These are phyloP conservation scores for Tetrahymena thermophila DNA, from an alignment of 73 alveolate genomes.

Conservation along the genomic window DNA sequence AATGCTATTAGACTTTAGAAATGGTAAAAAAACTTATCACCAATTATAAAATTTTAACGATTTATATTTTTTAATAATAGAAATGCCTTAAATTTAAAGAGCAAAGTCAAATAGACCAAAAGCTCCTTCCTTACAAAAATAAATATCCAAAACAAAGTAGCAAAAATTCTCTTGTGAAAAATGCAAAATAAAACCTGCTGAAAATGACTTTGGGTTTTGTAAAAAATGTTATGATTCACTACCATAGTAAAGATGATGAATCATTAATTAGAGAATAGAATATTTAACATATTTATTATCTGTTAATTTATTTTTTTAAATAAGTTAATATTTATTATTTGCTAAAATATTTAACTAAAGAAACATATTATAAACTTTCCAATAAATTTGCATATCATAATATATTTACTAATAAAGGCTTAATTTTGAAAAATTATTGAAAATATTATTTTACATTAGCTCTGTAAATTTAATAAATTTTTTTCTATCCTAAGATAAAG, in stretches of 20 bases:
- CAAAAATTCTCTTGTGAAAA: not conserved
- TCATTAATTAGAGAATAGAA: not conserved
- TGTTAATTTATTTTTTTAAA: too few species aligned
- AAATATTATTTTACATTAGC: too few species aligned
- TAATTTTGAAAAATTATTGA: too few species aligned
- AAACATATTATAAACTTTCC: too few species aligned
- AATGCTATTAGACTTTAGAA: not conserved
- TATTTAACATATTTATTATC: too few species aligned
- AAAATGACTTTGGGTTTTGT: not conserved
- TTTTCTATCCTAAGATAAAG: too few species aligned
- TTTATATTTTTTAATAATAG: not conserved
- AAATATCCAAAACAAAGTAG: not conserved
- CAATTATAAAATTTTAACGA: too few species aligned
- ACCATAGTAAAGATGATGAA: not conserved
- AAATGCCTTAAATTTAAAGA: not conserved
- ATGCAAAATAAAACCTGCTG: not conserved
- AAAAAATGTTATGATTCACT: not conserved
- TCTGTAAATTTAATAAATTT: too few species aligned
- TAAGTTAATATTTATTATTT: too few species aligned
- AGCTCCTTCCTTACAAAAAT: not conserved
- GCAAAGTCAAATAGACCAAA: not conserved
- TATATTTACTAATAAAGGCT: too few species aligned
- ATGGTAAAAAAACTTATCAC: not conserved
- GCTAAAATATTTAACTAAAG: too few species aligned
- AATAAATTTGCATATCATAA: too few species aligned